Evolutionary conservation across 2,329 filamentous ascomycete genomes (phyloP).

Genomic region (Penicillium sp.): DNA sequence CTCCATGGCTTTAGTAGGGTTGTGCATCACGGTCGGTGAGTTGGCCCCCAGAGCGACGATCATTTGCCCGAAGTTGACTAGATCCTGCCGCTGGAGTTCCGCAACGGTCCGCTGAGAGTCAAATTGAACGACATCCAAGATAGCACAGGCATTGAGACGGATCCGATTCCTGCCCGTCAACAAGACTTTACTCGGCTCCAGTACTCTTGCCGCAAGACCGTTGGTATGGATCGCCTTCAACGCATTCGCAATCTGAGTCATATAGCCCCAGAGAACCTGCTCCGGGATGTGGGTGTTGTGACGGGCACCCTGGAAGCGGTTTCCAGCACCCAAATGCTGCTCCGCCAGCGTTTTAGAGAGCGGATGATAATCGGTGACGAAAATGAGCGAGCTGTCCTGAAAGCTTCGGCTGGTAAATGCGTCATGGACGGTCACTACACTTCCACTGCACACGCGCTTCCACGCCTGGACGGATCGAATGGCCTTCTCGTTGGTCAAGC

Average conservation of each 20-base stretch:
- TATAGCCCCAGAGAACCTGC: slow-evolving; percentile 80
- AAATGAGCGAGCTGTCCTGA: slow-evolving; percentile 87
- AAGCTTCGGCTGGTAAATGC: slow-evolving; percentile 92
- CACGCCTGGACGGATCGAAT: slow-evolving; percentile 83
- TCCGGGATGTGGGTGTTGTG: slow-evolving; percentile 58
- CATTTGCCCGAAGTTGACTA: slow-evolving; percentile 76
- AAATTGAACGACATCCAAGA: slow-evolving; percentile 83
- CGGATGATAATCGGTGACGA: slow-evolving; percentile 91
- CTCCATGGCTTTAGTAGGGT: slow-evolving; percentile 67
- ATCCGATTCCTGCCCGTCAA: slow-evolving; percentile 87
- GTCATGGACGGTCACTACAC: slow-evolving; percentile 80
- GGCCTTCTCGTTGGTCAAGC: slow-evolving; percentile 81
- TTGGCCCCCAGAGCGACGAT: slow-evolving; percentile 78
- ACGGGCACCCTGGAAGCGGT: slow-evolving; percentile 42
- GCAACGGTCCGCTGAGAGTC: slow-evolving; percentile 63
- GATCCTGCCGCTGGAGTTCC: slow-evolving; percentile 83
- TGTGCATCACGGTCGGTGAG: slow-evolving; percentile 55
- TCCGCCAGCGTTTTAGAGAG: slow-evolving; percentile 85
- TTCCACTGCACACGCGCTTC: slow-evolving; percentile 77
- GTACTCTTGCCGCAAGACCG: slow-evolving; percentile 76
- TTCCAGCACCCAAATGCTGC: slow-evolving; percentile 54
- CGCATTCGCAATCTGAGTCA: slow-evolving; percentile 84
- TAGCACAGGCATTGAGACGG: slow-evolving; percentile 78
- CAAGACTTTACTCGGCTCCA: slow-evolving; percentile 84
- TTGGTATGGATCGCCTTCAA: slow-evolving; percentile 78